phyloP scores from a whole-genome alignment of 148 eudicot genomes.

The Arctostaphylos glauca region DNA sequence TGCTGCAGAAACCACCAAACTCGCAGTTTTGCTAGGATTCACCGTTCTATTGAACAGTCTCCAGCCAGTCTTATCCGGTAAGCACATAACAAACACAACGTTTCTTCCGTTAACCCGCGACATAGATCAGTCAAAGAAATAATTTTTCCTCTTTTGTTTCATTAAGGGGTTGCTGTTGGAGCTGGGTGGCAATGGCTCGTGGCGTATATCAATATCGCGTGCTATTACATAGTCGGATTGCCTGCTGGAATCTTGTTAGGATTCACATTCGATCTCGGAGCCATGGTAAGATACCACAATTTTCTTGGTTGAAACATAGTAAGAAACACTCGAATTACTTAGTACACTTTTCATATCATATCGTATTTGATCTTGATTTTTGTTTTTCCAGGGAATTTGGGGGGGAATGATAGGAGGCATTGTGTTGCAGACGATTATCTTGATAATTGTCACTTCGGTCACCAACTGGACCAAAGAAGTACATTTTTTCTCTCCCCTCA shows the following conservation, averaged over 20 bases:
- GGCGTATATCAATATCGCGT: slow-evolving; percentile 74
- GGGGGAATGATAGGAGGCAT: slow-evolving; percentile 86
- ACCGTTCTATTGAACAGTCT: slow-evolving; percentile 63
- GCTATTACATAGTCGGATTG: slow-evolving; percentile 70
- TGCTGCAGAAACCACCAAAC: slow-evolving; percentile 56
- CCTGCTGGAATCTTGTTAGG: slow-evolving; percentile 77
- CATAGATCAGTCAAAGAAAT: neutral
- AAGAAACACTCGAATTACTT: neutral
- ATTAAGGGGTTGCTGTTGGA: slow-evolving; percentile 80
- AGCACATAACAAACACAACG: neutral
- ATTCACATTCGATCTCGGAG: slow-evolving; percentile 53
- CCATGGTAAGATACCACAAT: slow-evolving; percentile 35
- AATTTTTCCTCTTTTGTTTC: neutral
- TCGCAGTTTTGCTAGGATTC: slow-evolving; percentile 49
- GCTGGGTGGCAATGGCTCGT: slow-evolving; percentile 86
- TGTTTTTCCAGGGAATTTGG: slow-evolving; percentile 69
- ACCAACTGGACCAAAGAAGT: slow-evolving; percentile 81
- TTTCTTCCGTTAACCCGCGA: neutral
- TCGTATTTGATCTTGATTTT: neutral
- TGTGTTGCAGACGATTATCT: slow-evolving; percentile 57
- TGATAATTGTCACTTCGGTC: slow-evolving; percentile 43
- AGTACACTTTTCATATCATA: too few relatives aligned
- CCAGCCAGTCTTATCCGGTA: slow-evolving; percentile 71
- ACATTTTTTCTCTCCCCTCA: slow-evolving; percentile 12
- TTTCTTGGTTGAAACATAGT: neutral